Evolutionary conservation across 768 basidiomycete genomes (phyloP).

Genomic region (Jaapia argillacea): DNA sequence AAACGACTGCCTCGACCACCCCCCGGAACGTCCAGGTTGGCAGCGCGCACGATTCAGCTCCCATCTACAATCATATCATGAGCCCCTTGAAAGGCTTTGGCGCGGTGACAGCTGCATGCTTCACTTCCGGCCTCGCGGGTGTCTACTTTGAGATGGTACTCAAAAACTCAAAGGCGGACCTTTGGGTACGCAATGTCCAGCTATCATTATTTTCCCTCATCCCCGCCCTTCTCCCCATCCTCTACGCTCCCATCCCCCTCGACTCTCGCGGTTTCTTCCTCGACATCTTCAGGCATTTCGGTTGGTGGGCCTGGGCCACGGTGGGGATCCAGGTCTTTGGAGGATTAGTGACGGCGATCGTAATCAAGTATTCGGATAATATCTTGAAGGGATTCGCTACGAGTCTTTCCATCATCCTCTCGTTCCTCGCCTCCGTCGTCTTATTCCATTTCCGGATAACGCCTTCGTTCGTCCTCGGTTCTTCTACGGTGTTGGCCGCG

Average conservation of each 20-base stretch:
- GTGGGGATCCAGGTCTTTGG: conserved; percentile 87
- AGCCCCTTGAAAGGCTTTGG: conserved; percentile 72
- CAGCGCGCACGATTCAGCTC: conserved; percentile 57
- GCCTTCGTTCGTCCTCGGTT: conserved; percentile 76
- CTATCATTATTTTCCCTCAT: conserved; percentile 83
- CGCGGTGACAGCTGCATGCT: conserved; percentile 78
- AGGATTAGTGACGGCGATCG: conserved; percentile 87
- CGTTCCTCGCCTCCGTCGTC: conserved; percentile 87
- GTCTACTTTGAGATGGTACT: conserved; percentile 94
- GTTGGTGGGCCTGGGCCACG: conserved; percentile 92
- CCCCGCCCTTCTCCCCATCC: conserved; percentile 77
- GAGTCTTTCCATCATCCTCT: conserved; percentile 85
- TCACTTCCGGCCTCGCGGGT: conserved; percentile 84
- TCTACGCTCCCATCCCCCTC: conserved; percentile 38
- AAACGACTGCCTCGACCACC: conserved; percentile 37
- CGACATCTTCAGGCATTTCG: conserved; percentile 78
- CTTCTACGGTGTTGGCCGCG: conserved; percentile 74
- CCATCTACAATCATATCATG: conserved; percentile 62
- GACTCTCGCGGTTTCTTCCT: conserved; percentile 38
- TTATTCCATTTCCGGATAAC: conserved; percentile 91
- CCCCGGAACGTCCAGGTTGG: conserved; percentile 37
- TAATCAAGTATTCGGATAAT: conserved; percentile 96
- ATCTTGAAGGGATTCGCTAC: conserved; percentile 98
- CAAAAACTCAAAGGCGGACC: conserved; percentile 72
- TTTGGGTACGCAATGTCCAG: conserved; percentile 89